These are phyloP conservation scores for Pyricularia grisea DNA, from an alignment of 2,329 filamentous ascomycete species.

Conservation along the genomic window DNA sequence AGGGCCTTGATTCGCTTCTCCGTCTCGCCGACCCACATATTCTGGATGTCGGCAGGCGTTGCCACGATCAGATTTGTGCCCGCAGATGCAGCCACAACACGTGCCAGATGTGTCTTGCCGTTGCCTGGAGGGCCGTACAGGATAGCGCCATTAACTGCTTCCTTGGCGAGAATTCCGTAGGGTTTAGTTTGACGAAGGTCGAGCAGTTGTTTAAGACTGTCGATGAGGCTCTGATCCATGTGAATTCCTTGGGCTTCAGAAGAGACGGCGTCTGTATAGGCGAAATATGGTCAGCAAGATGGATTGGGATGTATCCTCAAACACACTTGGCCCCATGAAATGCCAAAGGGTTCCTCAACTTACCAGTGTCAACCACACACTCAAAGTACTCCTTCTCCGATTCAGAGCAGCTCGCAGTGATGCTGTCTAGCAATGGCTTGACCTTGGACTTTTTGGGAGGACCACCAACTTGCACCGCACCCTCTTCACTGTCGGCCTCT, in stretches of 20 bases:
- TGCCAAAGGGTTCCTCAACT: background rate
- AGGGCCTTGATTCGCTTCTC: constrained; percentile 90
- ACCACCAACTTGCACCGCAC: background rate
- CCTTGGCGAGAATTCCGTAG: background rate
- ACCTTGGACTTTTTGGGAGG: background rate
- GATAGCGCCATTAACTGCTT: constrained; percentile 59
- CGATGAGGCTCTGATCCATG: background rate
- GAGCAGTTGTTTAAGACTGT: background rate
- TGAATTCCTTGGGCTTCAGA: background rate
- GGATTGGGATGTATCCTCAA: too few species aligned
- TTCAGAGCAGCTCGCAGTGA: background rate
- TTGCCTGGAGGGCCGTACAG: constrained; percentile 91
- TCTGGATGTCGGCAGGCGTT: constrained; percentile 86
- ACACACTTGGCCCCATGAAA: too few species aligned
- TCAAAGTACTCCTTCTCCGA: background rate
- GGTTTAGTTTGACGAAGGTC: background rate
- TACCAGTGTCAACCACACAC: background rate
- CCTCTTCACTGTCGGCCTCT: background rate
- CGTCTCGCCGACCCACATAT: constrained; percentile 88
- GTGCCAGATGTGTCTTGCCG: constrained; percentile 92
- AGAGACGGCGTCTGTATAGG: background rate
- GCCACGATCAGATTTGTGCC: constrained; percentile 95
- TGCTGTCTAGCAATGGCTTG: background rate
- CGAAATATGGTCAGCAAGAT: background rate
- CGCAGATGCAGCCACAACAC: constrained; percentile 87